phyloP scores from a whole-genome alignment of 768 basidiomycete genomes.

The Artomyces pyxidatus region DNA sequence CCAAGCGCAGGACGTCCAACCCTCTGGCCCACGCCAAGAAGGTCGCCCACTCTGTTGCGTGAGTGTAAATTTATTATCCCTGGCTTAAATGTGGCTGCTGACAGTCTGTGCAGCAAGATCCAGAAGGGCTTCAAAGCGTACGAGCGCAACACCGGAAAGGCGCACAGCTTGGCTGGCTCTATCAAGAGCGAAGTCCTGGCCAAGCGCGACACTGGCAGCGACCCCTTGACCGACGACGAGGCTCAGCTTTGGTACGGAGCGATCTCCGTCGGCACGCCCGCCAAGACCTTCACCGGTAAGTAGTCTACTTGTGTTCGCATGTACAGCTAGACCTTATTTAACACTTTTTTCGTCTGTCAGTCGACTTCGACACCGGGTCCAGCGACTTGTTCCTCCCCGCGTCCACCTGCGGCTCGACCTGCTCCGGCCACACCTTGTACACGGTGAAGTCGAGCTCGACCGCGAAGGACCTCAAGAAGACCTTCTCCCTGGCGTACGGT shows the following conservation, averaged over 20 bases:
- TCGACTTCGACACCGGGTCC: conserved; percentile 1
- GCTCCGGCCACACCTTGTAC: background rate
- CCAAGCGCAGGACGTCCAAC: conserved; percentile 1
- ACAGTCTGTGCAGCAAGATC: background rate
- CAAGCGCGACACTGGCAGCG: background rate
- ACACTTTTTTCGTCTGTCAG: background rate
- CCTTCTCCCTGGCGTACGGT: background rate
- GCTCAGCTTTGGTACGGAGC: conserved; percentile 6
- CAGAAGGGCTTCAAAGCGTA: background rate
- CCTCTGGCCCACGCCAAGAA: background rate
- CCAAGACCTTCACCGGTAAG: conserved; percentile 2
- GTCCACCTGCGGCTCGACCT: background rate
- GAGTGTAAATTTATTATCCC: no score
- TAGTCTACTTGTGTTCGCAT: background rate
- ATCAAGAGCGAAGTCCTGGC: no score
- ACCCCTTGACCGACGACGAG: background rate
- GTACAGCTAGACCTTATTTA: background rate
- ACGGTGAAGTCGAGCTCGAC: background rate
- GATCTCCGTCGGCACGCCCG: conserved; percentile 4
- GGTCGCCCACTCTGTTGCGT: background rate
- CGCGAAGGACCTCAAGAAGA: background rate
- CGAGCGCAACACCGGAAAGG: conserved; percentile 4
- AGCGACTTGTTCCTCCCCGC: background rate
- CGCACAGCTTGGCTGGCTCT: background rate
- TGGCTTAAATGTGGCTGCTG: background rate